Base-by-base conservation (phyloP, 2,329 filamentous ascomycete species). In the Gaeumannomyces tritici region DNA sequence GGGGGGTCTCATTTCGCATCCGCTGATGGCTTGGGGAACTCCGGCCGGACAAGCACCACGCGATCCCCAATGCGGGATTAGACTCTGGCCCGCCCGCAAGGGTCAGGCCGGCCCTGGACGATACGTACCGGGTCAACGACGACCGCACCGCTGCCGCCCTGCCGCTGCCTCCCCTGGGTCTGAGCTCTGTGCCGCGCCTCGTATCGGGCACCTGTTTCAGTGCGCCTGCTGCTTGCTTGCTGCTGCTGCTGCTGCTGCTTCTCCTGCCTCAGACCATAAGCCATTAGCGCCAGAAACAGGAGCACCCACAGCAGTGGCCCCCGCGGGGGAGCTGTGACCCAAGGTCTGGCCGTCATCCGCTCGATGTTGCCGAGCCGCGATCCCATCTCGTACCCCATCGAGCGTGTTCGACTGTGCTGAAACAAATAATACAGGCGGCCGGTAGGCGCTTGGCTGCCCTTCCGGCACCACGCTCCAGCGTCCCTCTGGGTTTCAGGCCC, bases 41-140 rank as follows among this genome's bases (percentile, higher is more conserved):
- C 56, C 56, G 56, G 29, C 56, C 56, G 56, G 56, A 58, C 56
- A 58, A 58, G 18, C 56, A 58, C 56, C 27, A 31, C 56, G 29
- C 56, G 56, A 58, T 29, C 56, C 56, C 27, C 56, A 58, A 58
- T 29, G 55, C 11, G 55, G 55, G 55, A 56, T 27, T 56, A 56
- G 55, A 28, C 55, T 56, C 55, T 56, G 28, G 28, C 26, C 55
- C 55, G 24, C 8, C 42, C 55, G 24, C 55, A 56, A 56, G 55
- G 55, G 55, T 8, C 24, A 27, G 24, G 55, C 55, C 28, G 55
- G 26, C 24, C 26, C 42, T 51, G 42, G 42, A 9, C 18, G 42
- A 51, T 51, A 51, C 42, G 42, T 51, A 51, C 42, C 21, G 21
- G 42, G 4, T 21, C 42, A 51, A 7, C 21, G 5, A 24, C 42